Percentiles rank a stretch among this genome's conserved stretches.
phyloP scores from a whole-genome alignment of 495 filamentous ascomycete species.

The Neurospora sublineolata region DNA sequence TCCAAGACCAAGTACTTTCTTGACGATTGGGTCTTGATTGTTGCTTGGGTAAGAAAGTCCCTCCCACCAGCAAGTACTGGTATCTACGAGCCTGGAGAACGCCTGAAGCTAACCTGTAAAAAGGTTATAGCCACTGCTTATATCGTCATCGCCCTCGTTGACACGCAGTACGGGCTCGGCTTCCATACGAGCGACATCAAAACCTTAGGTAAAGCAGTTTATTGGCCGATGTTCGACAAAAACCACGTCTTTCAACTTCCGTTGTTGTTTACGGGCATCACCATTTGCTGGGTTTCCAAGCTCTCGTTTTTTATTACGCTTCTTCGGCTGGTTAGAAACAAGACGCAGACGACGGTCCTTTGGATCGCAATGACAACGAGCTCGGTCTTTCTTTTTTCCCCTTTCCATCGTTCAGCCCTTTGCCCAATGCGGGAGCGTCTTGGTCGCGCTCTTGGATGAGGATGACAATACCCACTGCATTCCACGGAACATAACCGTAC shows the following conservation, averaged over 20 bases:
- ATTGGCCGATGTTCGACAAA: not conserved
- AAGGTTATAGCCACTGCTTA: not conserved
- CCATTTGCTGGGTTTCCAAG: not conserved
- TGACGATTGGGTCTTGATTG: not conserved
- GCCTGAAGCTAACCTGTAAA: not conserved
- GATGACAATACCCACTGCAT: not conserved
- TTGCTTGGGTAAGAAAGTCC: not conserved
- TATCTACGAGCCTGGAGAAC: not conserved
- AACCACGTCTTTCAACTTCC: not conserved
- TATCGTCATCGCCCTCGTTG: not conserved
- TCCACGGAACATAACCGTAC: not conserved
- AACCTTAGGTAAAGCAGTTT: not conserved
- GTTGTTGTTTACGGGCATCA: not conserved
- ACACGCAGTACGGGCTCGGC: not conserved
- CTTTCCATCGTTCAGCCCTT: not conserved
- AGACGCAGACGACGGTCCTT: not conserved
- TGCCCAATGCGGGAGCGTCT: not conserved
- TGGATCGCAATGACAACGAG: not conserved
- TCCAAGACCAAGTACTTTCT: not conserved
- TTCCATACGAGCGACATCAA: not conserved
- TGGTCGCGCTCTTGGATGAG: not conserved
- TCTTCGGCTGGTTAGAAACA: not conserved
- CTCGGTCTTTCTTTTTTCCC: not conserved
- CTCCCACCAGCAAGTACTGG: not conserved
- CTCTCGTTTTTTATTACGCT: not conserved